Base-by-base conservation (phyloP, 176 grass and related monocot species). In the Musa acuminata region DNA sequence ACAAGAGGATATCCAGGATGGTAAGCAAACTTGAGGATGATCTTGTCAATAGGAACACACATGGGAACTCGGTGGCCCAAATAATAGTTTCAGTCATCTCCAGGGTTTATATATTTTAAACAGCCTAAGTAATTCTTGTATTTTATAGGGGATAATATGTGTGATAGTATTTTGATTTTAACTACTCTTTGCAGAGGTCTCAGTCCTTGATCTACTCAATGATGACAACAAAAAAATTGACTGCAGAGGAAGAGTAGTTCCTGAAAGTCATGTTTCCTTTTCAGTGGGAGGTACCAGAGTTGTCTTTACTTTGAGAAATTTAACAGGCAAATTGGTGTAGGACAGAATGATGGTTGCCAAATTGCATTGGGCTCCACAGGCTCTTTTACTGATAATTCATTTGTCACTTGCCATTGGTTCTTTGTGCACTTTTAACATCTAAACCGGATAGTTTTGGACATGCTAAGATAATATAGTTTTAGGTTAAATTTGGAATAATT, bases 261-360 rank as follows among this genome's bases (percentile, higher is more conserved):
- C 49, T 78, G 90, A 92, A 80, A 60, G 67, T 29, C 86, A 92
- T 78, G 86, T 84, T 87, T 83, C 90, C 74, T 89, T 89, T 84
- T 89, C 90, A 75, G 76, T 92, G 62, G 83, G 86, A 89, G 90
- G 90, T 92, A 62, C 52, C 51, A 73, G 70, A 62, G 62, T 23
- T 22, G 63, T 10, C 67, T 64, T 62, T 77, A 55, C 53, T 52
- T 72, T 72, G 0, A 17, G 21, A 7, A n/a, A 51, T 65, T 51
- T 77, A 50, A 2, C 69, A 35, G 66, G 13, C 27, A 12, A 53
- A 67, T 63, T 72, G 19, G 13, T 26, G 3, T 63, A 43, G 3
- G 35, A 43, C 35, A 43, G 35, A 43, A 53, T 1, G 43, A 53
- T 9, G 69, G n/a, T 52, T 72, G 14, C 20, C 17, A 50, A 72